These are phyloP conservation scores for Cadophora malorum DNA, from an alignment of 2,329 filamentous ascomycete genomes.

Conservation along the genomic window DNA sequence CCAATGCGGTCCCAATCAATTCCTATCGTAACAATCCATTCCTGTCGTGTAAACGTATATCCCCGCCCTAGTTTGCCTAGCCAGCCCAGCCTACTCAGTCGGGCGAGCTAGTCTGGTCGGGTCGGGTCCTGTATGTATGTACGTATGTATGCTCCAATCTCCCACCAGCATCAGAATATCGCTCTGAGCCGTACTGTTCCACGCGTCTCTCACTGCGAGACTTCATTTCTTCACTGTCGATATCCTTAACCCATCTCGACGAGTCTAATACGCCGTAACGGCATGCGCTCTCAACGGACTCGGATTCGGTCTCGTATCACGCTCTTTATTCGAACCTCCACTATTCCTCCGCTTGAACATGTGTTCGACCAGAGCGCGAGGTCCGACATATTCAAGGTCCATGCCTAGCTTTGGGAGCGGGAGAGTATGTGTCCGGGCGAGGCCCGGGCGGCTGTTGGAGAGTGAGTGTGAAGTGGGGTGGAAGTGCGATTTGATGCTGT, in stretches of 20 bases:
- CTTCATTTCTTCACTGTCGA: constrained; percentile 18
- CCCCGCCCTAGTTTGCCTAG: not conserved
- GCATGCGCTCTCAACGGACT: constrained; percentile 34
- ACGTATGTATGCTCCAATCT: not conserved
- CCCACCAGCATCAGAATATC: not conserved
- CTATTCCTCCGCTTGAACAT: constrained; percentile 61
- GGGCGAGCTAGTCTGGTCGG: too few species aligned
- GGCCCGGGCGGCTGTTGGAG: constrained; percentile 45
- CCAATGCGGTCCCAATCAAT: not conserved
- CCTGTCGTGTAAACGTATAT: constrained; percentile 5
- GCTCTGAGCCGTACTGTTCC: not conserved
- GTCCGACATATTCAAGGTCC: constrained; percentile 67
- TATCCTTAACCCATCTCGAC: not conserved
- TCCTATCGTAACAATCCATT: not conserved
- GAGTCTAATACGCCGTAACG: constrained; percentile 21
- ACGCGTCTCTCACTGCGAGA: constrained; percentile 6
- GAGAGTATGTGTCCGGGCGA: constrained; percentile 58
- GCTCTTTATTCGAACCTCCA: constrained; percentile 34
- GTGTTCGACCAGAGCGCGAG: constrained; percentile 67
- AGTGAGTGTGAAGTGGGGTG: constrained; percentile 28
- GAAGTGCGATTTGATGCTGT: constrained; percentile 73
- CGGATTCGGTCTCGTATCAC: constrained; percentile 31
- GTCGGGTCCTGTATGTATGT: constrained; percentile 1
- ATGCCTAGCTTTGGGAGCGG: constrained; percentile 58
- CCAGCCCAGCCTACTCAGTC: not conserved